Evolutionary conservation across 148 eudicot genomes (phyloP).

Genomic region (Fagopyrum esculentum): DNA sequence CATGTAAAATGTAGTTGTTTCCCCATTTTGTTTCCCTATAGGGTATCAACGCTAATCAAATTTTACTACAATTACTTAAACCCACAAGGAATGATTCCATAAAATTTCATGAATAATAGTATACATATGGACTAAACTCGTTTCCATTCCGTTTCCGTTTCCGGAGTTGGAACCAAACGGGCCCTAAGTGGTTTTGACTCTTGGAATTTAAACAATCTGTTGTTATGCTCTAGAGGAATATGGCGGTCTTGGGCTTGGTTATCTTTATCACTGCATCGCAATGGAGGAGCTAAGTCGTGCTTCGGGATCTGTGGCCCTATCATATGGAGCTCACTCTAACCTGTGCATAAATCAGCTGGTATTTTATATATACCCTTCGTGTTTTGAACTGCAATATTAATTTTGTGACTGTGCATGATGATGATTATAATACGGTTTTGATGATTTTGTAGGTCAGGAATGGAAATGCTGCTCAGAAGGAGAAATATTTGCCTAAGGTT

Average conservation of each 20-base stretch:
- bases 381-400: neutral
- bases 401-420: neutral
- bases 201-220: neutral
- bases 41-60: too few species aligned
- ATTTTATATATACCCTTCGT: constrained; percentile 17
- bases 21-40: too few species aligned
- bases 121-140: too few species aligned
- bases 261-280: constrained; percentile 95
- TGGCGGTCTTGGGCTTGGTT: constrained; percentile 99
- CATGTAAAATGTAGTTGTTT: too few species aligned
- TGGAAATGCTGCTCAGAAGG: constrained; percentile 76
- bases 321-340: constrained; percentile 97
- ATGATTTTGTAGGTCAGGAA: constrained; percentile 68
- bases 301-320: constrained; percentile 92
- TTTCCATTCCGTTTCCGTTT: too few species aligned
- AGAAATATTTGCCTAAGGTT: constrained; percentile 94
- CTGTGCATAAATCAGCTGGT: constrained; percentile 96
- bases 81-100: too few species aligned
- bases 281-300: constrained; percentile 99
- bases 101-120: too few species aligned
- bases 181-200: neutral
- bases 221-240: constrained; percentile 60
- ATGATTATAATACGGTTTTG: constrained; percentile 15
- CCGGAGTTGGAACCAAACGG: too few species aligned
- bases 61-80: too few species aligned